These are phyloP conservation scores for Sporisorium graminicola DNA, from an alignment of 1,284 basidiomycete species.

Conservation along the genomic window DNA sequence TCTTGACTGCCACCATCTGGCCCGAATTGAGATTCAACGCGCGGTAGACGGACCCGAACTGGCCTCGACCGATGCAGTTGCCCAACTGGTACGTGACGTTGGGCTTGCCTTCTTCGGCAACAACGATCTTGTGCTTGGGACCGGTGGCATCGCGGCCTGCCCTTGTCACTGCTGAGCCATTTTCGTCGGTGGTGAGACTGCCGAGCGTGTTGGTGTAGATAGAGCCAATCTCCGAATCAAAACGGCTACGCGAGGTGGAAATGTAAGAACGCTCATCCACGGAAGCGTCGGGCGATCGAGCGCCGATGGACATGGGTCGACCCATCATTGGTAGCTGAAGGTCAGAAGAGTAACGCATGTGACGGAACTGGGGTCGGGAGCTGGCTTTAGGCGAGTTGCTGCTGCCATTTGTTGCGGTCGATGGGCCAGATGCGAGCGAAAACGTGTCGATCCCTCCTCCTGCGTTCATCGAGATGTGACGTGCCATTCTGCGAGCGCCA, in stretches of 20 bases:
- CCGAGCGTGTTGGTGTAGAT: conserved; percentile 60
- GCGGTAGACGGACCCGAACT: conserved; percentile 94
- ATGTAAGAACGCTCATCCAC: conserved; percentile 40
- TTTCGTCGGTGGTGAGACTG: conserved; percentile 54
- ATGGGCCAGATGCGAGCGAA: conserved; percentile 30
- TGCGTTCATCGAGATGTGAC: conserved; percentile 55
- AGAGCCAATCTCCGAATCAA: conserved; percentile 60
- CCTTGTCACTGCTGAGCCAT: conserved; percentile 23
- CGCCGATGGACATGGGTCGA: conserved; percentile 19
- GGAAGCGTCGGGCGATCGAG: conserved; percentile 37
- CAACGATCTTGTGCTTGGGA: conserved; percentile 78
- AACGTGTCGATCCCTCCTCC: conserved; percentile 28
- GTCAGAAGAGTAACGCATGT: conserved; percentile 63
- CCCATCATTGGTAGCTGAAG: conserved; percentile 45
- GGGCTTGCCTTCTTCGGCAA: conserved; percentile 83
- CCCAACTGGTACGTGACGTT: conserved; percentile 77
- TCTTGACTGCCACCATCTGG: conserved; percentile 79
- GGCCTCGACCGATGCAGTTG: conserved; percentile 93
- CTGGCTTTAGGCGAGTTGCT: conserved; percentile 39
- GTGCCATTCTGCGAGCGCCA: conserved; percentile 42
- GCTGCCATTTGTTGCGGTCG: conserved; percentile 22
- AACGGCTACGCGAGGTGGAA: conserved; percentile 45
- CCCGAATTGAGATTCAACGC: conserved; percentile 81
- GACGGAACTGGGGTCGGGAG: conserved; percentile 46
- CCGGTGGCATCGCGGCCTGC: conserved; percentile 41